Evolutionary conservation across 2,329 filamentous ascomycete genomes (phyloP), one percentile per base, ranked within the genome.

Genomic region (Zymoseptoria pseudotritici): DNA sequence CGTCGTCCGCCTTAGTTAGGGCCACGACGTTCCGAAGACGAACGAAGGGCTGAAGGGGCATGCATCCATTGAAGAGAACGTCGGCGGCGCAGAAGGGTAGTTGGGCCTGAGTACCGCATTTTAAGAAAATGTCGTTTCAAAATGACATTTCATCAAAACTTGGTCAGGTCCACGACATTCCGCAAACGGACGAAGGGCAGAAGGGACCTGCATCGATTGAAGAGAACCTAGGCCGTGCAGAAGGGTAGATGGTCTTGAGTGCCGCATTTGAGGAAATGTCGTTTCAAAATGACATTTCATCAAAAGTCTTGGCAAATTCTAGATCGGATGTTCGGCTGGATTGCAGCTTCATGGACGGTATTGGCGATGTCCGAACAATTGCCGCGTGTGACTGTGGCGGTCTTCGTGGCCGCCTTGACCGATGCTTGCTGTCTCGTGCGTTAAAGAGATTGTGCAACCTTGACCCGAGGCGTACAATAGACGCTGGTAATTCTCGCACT

Each of bases 171-270:
- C 20, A 83, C 73, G 26, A 79, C 78, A 51, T 72, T 76, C 55
- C 58, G 65, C 20, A 62, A 64, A 26, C 58, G 58, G 11, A 57
- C 54, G 36, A 60, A 57, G 22, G 64, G 61, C 59, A 68, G 22
- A 24, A 22, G 22, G 22, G 54, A 62, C 58, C 60, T 17, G 60
- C 24, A 9, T 54, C 54, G 56, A 75, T 77, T 2, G 83, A 83
- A 7, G 82, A 81, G 66, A 81, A 86, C 17, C 79, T 73, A 1
- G 81, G 79, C 60, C 76, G 75, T 0, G 80, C 75, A 5, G 80
- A 76, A n/a, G 80, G 76, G n/a, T 76, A 76, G 10, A 80, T 80
- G 9, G 76, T 76, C 62, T 75, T 77, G 1, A 72, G 72, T 17
- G 76, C 72, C 8, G 71, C 64, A 65, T 84, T 82, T 31, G 71